Evolutionary conservation across 768 basidiomycete species (phyloP), one percentile per base, ranked within the genome.

Genomic region (Phlegmacium glaucopus): DNA sequence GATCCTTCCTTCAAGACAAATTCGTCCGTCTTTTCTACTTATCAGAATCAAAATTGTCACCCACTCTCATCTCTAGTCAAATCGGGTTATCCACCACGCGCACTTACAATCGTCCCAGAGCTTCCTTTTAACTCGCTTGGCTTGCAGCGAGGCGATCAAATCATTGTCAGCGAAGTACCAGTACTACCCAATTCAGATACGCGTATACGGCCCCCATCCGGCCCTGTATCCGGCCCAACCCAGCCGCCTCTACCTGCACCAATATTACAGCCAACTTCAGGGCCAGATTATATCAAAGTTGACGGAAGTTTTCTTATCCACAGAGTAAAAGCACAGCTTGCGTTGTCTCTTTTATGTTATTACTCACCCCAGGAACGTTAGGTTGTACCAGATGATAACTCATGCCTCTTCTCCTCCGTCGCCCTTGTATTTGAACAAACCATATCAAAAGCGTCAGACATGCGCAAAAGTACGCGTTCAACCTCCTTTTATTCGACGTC

Each of bases 321-420:
- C 59, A 71, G 86, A 50, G 90, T 90, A 60, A 15, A 66, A 50
- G 11, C 32, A 39, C 29, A 29, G 39, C n/a, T 22, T 10, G 11
- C 6, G 1, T 30, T 26, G 41, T 12, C 39, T 28, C 25, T 29
- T 52, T 28, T 39, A 28, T n/a, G 10, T 28, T 13, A 6, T 36
- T 27, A 9, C 34, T 30, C 26, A 27, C 5, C 15, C 16, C 17
- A 9, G 45, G n/a, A 26, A 16, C 52, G 30, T 22, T 53, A 89
- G 81, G 76, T 93, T 46, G 91, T 95, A 13, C 94, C 94, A n/a
- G 95, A 98, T 59, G 95, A 98, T 68, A 98, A 98, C 59, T 89
- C 92, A 1, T 98, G 95, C 64, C 72, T 98, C 26, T 98, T 97
- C 70, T 87, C 87, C 3, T 83, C 93, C 3, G 73, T 91, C 38